A percentile compares a stretch with the other conserved stretches of the same genome.
phyloP scores from a whole-genome alignment of 2,329 filamentous ascomycete genomes.

The Eutypa lata region DNA sequence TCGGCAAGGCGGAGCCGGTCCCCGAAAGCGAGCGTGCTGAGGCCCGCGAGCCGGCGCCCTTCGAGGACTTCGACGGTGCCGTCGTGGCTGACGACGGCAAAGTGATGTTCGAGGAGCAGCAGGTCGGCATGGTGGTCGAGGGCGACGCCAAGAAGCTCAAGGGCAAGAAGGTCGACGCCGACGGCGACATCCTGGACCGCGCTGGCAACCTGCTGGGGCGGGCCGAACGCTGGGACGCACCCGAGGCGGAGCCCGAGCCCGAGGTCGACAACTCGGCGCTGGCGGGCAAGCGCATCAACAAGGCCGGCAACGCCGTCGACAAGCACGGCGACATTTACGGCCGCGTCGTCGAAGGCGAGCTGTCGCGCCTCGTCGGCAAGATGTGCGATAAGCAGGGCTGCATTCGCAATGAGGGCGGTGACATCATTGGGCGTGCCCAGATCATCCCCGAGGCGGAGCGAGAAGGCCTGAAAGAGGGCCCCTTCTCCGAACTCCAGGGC shows the following conservation, averaged over 20 bases:
- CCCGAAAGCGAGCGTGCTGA: constrained; percentile 52
- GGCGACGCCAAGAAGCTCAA: constrained; percentile 62
- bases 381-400: constrained; percentile 71
- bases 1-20: constrained; percentile 65
- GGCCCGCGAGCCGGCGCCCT: constrained; percentile 45
- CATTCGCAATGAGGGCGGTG: constrained; percentile 69
- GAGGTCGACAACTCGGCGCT: constrained; percentile 57
- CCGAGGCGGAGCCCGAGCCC: constrained; percentile 45
- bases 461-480: constrained; percentile 60
- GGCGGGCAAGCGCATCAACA: constrained; percentile 70
- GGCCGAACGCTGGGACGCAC: constrained; percentile 64
- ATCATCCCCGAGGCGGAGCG: constrained; percentile 66
- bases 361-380: constrained; percentile 61
- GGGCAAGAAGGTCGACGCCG: constrained; percentile 64
- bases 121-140: constrained; percentile 60
- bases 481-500: constrained; percentile 64
- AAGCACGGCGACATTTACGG: constrained; percentile 55
- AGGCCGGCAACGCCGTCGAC: constrained; percentile 62
- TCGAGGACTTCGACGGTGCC: constrained; percentile 57
- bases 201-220: constrained; percentile 65
- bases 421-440: constrained; percentile 65
- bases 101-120: constrained; percentile 48
- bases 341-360: constrained; percentile 64
- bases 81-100: constrained; percentile 51
- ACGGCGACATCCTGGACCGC: constrained; percentile 66